Evolutionary conservation across 2,329 filamentous ascomycete genomes (phyloP).

Genomic region (Endoconidiophora polonica): DNA sequence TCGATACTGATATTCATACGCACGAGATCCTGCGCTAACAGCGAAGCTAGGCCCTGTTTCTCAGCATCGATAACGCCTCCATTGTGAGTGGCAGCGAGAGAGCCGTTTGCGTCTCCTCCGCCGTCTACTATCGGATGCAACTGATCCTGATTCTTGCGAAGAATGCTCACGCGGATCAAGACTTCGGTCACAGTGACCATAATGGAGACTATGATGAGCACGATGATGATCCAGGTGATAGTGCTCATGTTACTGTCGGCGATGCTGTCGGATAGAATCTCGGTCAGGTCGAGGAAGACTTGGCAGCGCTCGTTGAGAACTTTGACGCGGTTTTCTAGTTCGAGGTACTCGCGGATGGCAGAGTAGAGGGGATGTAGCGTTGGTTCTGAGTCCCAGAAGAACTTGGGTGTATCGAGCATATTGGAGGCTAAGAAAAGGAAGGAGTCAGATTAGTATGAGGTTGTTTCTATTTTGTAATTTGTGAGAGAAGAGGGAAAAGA

Average conservation of each 20-base stretch:
- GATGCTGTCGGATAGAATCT: constrained; percentile 83
- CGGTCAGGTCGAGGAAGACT: constrained; percentile 89
- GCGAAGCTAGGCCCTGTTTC: constrained; percentile 24
- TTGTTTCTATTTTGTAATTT: neutral
- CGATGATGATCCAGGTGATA: constrained; percentile 96
- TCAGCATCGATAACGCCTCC: constrained; percentile 21
- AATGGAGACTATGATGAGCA: constrained; percentile 82
- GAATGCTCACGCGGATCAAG: constrained; percentile 63
- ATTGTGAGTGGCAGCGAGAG: constrained; percentile 10
- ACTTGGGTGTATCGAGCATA: constrained; percentile 87
- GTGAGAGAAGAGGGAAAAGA: neutral
- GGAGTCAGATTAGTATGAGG: neutral
- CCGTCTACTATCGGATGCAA: neutral
- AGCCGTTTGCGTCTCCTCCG: neutral
- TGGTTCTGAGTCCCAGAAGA: constrained; percentile 97
- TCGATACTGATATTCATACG: constrained; percentile 35
- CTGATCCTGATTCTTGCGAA: constrained; percentile 26
- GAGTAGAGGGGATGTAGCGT: constrained; percentile 87
- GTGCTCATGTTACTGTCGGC: constrained; percentile 88
- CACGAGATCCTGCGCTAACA: constrained; percentile 38
- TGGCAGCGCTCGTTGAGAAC: constrained; percentile 93
- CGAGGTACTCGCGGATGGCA: constrained; percentile 89
- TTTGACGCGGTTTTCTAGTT: constrained; percentile 90
- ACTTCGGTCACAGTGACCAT: constrained; percentile 84
- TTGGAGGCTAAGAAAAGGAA: constrained; percentile 55